Conservation (phyloP, 2,329 filamentous ascomycete genomes). For the Monosporascus sp. region DNA sequence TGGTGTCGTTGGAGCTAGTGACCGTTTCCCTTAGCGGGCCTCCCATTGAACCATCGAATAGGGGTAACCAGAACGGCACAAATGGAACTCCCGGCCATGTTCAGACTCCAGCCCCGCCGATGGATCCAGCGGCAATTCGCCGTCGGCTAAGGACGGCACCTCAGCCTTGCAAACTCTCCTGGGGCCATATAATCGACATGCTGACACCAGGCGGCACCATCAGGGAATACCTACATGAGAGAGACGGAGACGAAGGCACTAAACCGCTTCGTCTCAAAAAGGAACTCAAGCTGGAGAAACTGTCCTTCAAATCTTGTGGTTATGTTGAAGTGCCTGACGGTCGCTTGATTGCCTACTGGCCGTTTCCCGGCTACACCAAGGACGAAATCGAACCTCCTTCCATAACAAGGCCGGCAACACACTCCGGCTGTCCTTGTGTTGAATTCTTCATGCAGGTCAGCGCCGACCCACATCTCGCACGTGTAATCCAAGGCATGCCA, state of each 20-base stretch:
- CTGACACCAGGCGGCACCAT: conserved; percentile 34
- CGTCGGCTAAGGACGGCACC: not conserved
- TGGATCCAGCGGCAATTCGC: not conserved
- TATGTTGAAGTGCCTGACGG: conserved; percentile 43
- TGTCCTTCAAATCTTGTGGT: conserved; percentile 57
- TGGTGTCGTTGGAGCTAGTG: conserved; percentile 54
- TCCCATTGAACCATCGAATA: conserved; percentile 16
- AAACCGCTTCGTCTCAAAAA: conserved; percentile 2
- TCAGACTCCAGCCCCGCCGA: not conserved
- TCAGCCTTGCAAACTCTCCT: conserved; percentile 29
- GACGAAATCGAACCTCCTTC: conserved; percentile 1
- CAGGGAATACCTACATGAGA: conserved; percentile 11
- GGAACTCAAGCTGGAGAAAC: conserved; percentile 24
- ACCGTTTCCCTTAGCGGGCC: conserved; percentile 59
- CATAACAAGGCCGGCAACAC: too few species aligned
- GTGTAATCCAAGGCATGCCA: conserved; percentile 26
- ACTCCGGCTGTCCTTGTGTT: not conserved
- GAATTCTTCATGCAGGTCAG: conserved; percentile 30
- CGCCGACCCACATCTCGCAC: conserved; percentile 31
- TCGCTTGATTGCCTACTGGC: conserved; percentile 20
- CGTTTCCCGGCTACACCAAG: conserved; percentile 9
- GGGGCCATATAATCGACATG: conserved; percentile 38
- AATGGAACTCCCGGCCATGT: not conserved
- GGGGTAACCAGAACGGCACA: not conserved
- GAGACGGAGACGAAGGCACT: not conserved